Evolutionary conservation across 164 flowering plant genomes (phyloP).

Genomic region (Stephania yunnanensis): DNA sequence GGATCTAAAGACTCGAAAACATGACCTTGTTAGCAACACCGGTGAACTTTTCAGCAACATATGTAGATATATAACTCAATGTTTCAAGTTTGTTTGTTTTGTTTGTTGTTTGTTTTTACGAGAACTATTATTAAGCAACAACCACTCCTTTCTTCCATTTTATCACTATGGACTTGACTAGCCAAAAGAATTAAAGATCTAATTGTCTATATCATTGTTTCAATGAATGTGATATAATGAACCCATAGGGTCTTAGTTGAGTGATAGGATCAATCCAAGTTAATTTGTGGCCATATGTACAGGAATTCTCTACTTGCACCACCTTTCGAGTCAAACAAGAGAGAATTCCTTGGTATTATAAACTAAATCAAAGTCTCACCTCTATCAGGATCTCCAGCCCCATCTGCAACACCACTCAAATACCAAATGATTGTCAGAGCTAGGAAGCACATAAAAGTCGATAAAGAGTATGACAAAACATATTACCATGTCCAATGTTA

Average conservation of each 20-base stretch:
- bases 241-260: not conserved
- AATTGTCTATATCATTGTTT: not conserved
- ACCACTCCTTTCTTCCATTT: too few relatives aligned
- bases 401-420: conserved; percentile 34
- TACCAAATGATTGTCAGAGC: conserved; percentile 10
- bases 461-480: not conserved
- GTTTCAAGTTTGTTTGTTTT: not conserved
- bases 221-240: not conserved
- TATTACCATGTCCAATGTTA: conserved; percentile 67
- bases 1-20: too few relatives aligned
- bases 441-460: conserved; percentile 1
- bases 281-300: not conserved
- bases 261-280: not conserved
- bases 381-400: conserved; percentile 60
- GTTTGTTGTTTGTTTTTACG: not conserved
- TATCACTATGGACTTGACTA: too few relatives aligned
- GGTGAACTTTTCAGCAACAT: too few relatives aligned
- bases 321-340: not conserved
- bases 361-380: conserved; percentile 30
- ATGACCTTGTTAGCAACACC: too few relatives aligned
- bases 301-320: not conserved
- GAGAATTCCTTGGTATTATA: not conserved
- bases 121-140: too few relatives aligned
- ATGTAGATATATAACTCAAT: too few relatives aligned
- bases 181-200: too few relatives aligned